Evolutionary conservation across 2,329 filamentous ascomycete species (phyloP).

Genomic region (Xylariales sp.): DNA sequence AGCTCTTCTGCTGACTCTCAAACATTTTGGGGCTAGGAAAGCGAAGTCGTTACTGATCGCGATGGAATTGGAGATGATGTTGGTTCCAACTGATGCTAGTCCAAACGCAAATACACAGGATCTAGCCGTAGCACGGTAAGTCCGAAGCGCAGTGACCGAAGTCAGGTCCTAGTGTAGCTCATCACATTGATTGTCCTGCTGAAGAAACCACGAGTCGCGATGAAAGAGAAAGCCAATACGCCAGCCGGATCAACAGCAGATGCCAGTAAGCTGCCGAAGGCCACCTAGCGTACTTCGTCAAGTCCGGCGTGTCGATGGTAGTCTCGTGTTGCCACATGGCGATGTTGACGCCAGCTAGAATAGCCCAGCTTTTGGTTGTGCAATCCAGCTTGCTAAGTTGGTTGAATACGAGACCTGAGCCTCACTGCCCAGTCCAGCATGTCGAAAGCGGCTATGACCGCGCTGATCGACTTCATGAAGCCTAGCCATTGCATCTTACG

Average conservation of each 20-base stretch:
- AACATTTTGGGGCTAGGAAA: constrained; percentile 5
- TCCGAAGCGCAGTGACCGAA: constrained; percentile 9
- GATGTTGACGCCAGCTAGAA: constrained; percentile 15
- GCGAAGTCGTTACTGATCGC: constrained; percentile 11
- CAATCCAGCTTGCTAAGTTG: constrained; percentile 10
- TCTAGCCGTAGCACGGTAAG: constrained; percentile 7
- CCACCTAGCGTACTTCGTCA: constrained; percentile 7
- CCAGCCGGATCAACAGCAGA: constrained; percentile 9
- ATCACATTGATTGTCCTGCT: constrained; percentile 8
- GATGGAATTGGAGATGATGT: constrained; percentile 10
- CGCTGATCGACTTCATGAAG: constrained; percentile 33
- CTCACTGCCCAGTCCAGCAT: constrained; percentile 23
- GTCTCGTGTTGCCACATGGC: constrained; percentile 9
- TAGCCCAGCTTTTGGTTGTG: constrained; percentile 11
- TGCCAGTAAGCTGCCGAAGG: constrained; percentile 10
- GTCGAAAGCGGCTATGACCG: constrained; percentile 26
- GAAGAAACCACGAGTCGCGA: constrained; percentile 9
- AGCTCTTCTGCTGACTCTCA: constrained; percentile 4
- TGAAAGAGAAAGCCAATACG: constrained; percentile 10
- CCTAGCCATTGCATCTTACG: constrained; percentile 44
- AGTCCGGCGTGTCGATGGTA: constrained; percentile 10
- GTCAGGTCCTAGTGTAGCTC: constrained; percentile 9
- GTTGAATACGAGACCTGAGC: constrained; percentile 17
- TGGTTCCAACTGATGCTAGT: constrained; percentile 7
- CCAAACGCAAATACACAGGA: constrained; percentile 10